These are phyloP conservation scores for Uronychia binucleata DNA, from an alignment of 73 alveolate genomes.

Conservation along the genomic window DNA sequence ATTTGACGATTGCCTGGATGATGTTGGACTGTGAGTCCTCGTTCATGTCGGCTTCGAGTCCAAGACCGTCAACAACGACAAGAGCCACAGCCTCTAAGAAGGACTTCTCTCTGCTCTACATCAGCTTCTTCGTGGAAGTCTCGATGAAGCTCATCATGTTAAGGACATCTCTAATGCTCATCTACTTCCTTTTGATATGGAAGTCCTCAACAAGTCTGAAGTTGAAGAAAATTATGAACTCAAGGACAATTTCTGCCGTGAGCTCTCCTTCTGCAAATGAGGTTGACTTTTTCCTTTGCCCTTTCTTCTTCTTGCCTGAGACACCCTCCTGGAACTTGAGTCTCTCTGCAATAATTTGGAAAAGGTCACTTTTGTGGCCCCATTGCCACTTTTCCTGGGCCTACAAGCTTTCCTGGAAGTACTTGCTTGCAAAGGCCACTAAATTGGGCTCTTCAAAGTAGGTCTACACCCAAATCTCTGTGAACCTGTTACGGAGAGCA, in stretches of 20 bases:
- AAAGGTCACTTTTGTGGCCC: not conserved
- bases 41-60: constrained; percentile 50
- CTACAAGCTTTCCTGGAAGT: no score
- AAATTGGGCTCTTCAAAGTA: constrained; percentile 27
- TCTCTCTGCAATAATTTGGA: not conserved
- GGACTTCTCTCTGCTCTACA: not conserved
- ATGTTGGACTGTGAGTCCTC: not conserved
- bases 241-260: not conserved
- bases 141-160: constrained; percentile 46
- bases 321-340: not conserved
- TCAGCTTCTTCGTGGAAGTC: not conserved
- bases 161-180: constrained; percentile 65
- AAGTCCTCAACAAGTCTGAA: constrained; percentile 11
- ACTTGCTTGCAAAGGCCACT: not conserved
- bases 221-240: constrained; percentile 32
- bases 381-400: not conserved
- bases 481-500: constrained; percentile 98
- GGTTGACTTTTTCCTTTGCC: not conserved
- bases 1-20: no score
- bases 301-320: not conserved
- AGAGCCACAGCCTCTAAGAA: constrained; percentile 60
- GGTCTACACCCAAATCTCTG: constrained; percentile 97
- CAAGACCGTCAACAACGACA: constrained; percentile 83
- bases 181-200: constrained; percentile 39
- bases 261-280: not conserved